Conservation (phyloP, 495 filamentous ascomycete species). For the Penicillium angulare region DNA sequence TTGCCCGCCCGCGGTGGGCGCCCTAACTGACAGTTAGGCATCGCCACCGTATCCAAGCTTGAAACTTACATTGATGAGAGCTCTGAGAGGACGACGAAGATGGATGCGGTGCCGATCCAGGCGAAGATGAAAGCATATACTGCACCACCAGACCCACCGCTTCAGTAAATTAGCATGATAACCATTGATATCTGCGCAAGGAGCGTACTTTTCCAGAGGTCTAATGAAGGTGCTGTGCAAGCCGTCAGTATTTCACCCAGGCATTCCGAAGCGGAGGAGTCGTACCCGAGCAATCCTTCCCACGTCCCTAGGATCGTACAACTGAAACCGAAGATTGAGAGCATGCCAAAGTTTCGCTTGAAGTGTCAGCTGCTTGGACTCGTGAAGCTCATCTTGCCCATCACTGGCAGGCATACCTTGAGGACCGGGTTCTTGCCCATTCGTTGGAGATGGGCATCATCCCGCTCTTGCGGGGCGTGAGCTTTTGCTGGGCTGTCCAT, state of each 20-base stretch:
- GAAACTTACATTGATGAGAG: slow-evolving; percentile 39
- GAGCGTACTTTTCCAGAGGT: slow-evolving; percentile 33
- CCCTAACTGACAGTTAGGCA: slow-evolving; percentile 24
- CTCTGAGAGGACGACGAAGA: slow-evolving; percentile 37
- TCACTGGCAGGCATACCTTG: too few species aligned
- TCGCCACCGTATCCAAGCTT: too few species aligned
- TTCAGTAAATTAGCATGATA: slow-evolving; percentile 13
- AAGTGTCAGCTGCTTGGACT: too few species aligned
- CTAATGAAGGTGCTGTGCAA: slow-evolving; percentile 29
- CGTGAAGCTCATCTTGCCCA: too few species aligned
- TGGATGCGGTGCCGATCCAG: slow-evolving; percentile 37
- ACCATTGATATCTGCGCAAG: too few species aligned
- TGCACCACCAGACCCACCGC: slow-evolving; percentile 51
- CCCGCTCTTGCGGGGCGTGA: too few species aligned
- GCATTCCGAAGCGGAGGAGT: background rate
- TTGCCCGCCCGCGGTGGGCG: slow-evolving; percentile 50
- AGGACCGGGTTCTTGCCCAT: too few species aligned
- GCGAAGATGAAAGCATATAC: slow-evolving; percentile 52
- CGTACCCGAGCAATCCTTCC: slow-evolving; percentile 44
- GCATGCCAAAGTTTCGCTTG: slow-evolving; percentile 47
- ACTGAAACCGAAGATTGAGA: slow-evolving; percentile 51
- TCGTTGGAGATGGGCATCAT: too few species aligned
- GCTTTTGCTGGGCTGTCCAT: too few species aligned
- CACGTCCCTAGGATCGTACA: slow-evolving; percentile 52
- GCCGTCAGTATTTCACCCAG: background rate